A percentile compares a stretch with the other conserved stretches of the same genome.
These are phyloP conservation scores for Escovopsis weberi DNA, from an alignment of 2,329 filamentous ascomycete species.

Conservation along the genomic window DNA sequence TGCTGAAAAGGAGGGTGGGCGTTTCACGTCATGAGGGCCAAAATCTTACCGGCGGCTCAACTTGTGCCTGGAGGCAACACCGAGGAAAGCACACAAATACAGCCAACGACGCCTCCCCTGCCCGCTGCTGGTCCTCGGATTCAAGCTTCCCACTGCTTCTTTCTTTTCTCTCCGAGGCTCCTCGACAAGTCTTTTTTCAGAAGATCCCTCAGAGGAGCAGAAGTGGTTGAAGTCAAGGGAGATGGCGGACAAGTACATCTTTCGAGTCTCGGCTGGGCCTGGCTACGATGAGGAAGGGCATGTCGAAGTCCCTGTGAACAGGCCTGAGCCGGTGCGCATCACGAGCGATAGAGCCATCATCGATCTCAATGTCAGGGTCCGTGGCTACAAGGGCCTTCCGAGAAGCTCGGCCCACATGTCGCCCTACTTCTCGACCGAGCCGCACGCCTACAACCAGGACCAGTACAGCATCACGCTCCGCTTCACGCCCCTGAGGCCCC, in stretches of 20 bases:
- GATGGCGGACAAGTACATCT: conserved; percentile 60
- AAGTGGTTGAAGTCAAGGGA: too few relatives aligned
- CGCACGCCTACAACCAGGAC: conserved; percentile 53
- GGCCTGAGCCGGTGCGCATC: conserved; percentile 45
- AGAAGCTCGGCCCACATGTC: conserved; percentile 51
- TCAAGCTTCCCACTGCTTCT: too few relatives aligned
- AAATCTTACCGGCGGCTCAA: too few relatives aligned
- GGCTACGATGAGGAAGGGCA: conserved; percentile 63
- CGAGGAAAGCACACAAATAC: too few relatives aligned
- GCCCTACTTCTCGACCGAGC: conserved; percentile 59
- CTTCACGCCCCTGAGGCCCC: conserved; percentile 51
- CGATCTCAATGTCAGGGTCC: conserved; percentile 61
- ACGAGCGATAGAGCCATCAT: conserved; percentile 48
- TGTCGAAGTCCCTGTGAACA: conserved; percentile 61
- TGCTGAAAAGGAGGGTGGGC: too few relatives aligned
- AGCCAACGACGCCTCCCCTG: too few relatives aligned
- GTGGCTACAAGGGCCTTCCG: conserved; percentile 55
- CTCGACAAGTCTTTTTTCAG: too few relatives aligned
- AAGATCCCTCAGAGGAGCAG: too few relatives aligned
- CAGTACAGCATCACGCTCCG: conserved; percentile 75
- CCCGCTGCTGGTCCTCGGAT: too few relatives aligned
- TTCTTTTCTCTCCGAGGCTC: too few relatives aligned
- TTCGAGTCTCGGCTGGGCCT: conserved; percentile 70
- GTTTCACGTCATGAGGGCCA: too few relatives aligned
- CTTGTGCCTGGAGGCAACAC: too few relatives aligned